Conservation (phyloP, 805 yeast species). For the Zygosaccharomyces lentus region DNA sequence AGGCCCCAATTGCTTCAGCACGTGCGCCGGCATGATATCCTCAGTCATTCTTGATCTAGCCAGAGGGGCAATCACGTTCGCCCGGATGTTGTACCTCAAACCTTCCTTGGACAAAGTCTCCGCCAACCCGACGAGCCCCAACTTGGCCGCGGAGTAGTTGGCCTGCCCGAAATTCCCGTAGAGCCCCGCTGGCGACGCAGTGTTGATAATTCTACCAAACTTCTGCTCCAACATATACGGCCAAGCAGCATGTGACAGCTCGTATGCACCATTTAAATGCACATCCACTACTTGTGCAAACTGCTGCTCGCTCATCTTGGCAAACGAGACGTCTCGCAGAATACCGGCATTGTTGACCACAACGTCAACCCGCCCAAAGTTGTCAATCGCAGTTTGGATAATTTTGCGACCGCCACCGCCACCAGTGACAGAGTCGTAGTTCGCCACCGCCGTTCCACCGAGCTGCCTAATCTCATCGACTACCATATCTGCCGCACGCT, state of each 20-base stretch:
- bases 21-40: conserved; percentile 76
- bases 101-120: conserved; percentile 97
- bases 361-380: conserved; percentile 84
- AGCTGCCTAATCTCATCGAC: conserved; percentile 69
- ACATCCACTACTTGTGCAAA: conserved; percentile 78
- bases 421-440: conserved; percentile 81
- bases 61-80: conserved; percentile 87
- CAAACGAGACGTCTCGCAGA: conserved; percentile 79
- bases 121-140: conserved; percentile 84
- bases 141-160: conserved; percentile 90
- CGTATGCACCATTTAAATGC: conserved; percentile 85
- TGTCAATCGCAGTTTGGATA: conserved; percentile 77
- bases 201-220: conserved; percentile 85
- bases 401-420: conserved; percentile 87
- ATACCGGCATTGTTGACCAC: conserved; percentile 95
- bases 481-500: conserved; percentile 80
- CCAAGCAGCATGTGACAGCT: conserved; percentile 88
- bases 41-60: conserved; percentile 98
- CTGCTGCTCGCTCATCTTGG: conserved; percentile 78
- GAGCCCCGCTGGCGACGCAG: conserved; percentile 96
- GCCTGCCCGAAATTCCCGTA: conserved; percentile 97
- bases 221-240: conserved; percentile 77
- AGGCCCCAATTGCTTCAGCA: conserved; percentile 75
- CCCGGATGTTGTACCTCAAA: conserved; percentile 70
- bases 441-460: conserved; percentile 90